Base-by-base conservation (phyloP, 192 early-diverging fungal genomes). In the Linnemannia schmuckeri region DNA sequence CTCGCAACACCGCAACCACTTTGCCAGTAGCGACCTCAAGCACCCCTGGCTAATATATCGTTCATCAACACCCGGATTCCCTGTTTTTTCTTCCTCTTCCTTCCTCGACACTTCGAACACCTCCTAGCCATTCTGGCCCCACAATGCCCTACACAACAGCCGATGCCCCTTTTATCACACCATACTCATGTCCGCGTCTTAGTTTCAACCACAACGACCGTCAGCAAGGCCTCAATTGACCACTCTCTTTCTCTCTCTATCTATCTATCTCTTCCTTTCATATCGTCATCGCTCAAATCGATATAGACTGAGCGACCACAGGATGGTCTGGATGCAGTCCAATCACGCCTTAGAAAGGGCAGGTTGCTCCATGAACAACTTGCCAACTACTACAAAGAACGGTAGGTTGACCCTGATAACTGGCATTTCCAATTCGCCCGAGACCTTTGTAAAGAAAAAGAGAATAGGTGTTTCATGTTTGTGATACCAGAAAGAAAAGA, bases 341-440 rank as follows among this genome's bases (percentile, higher is more conserved):
- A 93, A 77, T 24, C 78, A n/a, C 85, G 91, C 52, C 77, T 93
- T 76, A 82, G 83, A 77, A 85, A 85, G 54, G 88, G 85, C 55
- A 82, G 89, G 54, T 68, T 78, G 17, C 57, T 92, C 7, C 90
- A 91, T 79, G 91, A 90, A 13, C 91, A 93, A 47, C 47, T 93
- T 33, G 92, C 91, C 22, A 89, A 90, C 35, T 93, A 93, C 41
- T 90, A 92, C 72, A 87, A 85, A 80, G 92, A 93, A 71, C 80
- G 92, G 92, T 92, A 91, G 69, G 72, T 42, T 24, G 27, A 54
- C 61, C 61, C 30, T 33, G 30, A 30, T 33, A 66, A 15, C 61
- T 33, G 61, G 10, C 27, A 0, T 35, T 66, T 66, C 61, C 30
- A 66, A 66, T 15, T 66, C 61, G 61, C n/a, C 61, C 61, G 61